A percentile compares a stretch with the other conserved stretches of the same genome.
Conservation (phyloP, 805 yeast species). For the Sugiyamaella chiloensis region DNA sequence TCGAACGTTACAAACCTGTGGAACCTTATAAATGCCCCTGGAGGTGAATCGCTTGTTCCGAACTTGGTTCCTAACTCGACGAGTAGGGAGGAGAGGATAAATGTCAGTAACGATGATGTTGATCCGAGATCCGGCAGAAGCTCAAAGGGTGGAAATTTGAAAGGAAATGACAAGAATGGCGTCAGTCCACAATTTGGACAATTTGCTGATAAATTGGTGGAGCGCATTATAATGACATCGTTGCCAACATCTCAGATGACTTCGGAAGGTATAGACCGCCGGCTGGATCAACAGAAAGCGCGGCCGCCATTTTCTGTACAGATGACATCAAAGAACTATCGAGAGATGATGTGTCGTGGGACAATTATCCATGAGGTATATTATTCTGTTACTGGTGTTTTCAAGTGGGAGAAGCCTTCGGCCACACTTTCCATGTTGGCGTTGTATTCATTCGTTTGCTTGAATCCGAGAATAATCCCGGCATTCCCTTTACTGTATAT, state of each 20-base stretch:
- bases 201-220: slow-evolving; percentile 59
- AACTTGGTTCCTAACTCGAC: neutral
- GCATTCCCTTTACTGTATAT: slow-evolving; percentile 47
- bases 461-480: slow-evolving; percentile 57
- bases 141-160: neutral
- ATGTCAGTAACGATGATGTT: neutral
- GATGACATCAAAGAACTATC: slow-evolving; percentile 51
- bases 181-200: neutral
- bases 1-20: neutral
- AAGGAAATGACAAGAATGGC: neutral
- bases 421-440: slow-evolving; percentile 58
- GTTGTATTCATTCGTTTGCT: slow-evolving; percentile 42
- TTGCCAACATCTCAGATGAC: slow-evolving; percentile 58
- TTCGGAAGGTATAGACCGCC: slow-evolving; percentile 35
- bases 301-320: slow-evolving; percentile 71
- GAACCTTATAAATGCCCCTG: neutral
- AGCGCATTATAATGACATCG: slow-evolving; percentile 66
- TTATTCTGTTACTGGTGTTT: slow-evolving; percentile 52
- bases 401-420: slow-evolving; percentile 63
- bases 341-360: slow-evolving; percentile 24
- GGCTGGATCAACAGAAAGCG: slow-evolving; percentile 58
- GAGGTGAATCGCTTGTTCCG: neutral
- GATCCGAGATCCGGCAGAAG: neutral
- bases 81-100: neutral
- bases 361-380: slow-evolving; percentile 46